These are phyloP conservation scores for Pezicula radicicola DNA, from an alignment of 2,329 filamentous ascomycete species.

Conservation along the genomic window DNA sequence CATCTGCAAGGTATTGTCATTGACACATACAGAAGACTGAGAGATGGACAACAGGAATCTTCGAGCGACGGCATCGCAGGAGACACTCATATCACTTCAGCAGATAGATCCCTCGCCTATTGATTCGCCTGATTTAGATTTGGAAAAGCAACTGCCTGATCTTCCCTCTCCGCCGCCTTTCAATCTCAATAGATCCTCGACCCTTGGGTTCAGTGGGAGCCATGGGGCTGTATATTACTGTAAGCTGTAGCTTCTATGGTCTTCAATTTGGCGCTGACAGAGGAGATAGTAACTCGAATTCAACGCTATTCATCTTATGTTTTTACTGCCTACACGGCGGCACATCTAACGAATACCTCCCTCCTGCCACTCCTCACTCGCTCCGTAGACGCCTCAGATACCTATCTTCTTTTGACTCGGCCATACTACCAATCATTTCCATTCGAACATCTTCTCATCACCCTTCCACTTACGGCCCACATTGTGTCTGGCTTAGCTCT, in stretches of 20 bases:
- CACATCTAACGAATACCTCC: slow-evolving; percentile 80
- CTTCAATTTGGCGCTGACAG: neutral
- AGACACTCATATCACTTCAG: slow-evolving; percentile 63
- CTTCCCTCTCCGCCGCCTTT: slow-evolving; percentile 38
- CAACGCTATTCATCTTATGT: slow-evolving; percentile 90
- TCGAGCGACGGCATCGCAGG: slow-evolving; percentile 41
- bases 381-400: slow-evolving; percentile 73
- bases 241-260: slow-evolving; percentile 38
- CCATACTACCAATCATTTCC: slow-evolving; percentile 87
- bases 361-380: slow-evolving; percentile 73
- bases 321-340: slow-evolving; percentile 70
- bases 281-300: slow-evolving; percentile 61
- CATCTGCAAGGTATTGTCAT: slow-evolving; percentile 7
- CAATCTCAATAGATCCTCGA: slow-evolving; percentile 29
- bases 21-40: neutral
- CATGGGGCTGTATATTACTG: slow-evolving; percentile 74
- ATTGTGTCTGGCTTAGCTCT: slow-evolving; percentile 74
- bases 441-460: slow-evolving; percentile 77
- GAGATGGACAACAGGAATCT: slow-evolving; percentile 34
- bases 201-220: slow-evolving; percentile 58
- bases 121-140: slow-evolving; percentile 52
- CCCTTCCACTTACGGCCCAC: slow-evolving; percentile 71
- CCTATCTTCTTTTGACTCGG: slow-evolving; percentile 84
- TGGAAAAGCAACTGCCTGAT: slow-evolving; percentile 35
- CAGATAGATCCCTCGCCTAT: slow-evolving; percentile 84